Base-by-base conservation (phyloP, 768 basidiomycete genomes). In the Podaxis rugospora region DNA sequence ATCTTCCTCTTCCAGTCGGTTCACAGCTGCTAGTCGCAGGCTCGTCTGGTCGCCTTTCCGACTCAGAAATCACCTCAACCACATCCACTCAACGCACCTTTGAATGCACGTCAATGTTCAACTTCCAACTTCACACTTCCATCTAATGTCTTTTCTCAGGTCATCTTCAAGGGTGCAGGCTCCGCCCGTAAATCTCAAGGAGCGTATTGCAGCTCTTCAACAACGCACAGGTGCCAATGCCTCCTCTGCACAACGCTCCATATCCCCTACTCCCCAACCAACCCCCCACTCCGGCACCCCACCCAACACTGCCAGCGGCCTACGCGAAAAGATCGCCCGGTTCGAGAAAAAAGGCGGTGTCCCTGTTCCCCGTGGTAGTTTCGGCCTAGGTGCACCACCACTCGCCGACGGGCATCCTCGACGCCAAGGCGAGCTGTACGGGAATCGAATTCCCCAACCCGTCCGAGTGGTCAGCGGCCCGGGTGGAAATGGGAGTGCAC, bases 121-220 rank as follows among this genome's bases (percentile, higher is more conserved):
- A 25, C 27, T 25, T 3, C 4, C 1, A 42, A 37, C 52, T 52
- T 36, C 18, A n/a, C 18, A 32, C 35, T n/a, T 37, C 57, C 25
- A 16, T 11, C 16, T 16, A 27, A 47, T 50, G 28, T 46, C 35
- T 27, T 28, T 39, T 40, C 55, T 44, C 51, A 71, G 70, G 70
- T 66, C 72, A 25, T 72, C 68, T 57, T 68, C 76, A 37, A 72
- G 66, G 53, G 55, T 72, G 13, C 71, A 73, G 65, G 55, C 71
- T 50, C 73, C 74, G 36, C 70, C 72, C 46, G 77, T 75, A 55
- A 89, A 88, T 70, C 83, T 92, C 68, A 91, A 87, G 73, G 90
- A 92, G 66, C 87, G 91, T 57, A 92, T 93, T 64, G 91, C 91
- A 16, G 90, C 90, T 27, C 76, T 93, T 52, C 85, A 93, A 69